Conservation (phyloP, 2,329 filamentous ascomycete genomes). For the Biscogniauxia marginata region DNA sequence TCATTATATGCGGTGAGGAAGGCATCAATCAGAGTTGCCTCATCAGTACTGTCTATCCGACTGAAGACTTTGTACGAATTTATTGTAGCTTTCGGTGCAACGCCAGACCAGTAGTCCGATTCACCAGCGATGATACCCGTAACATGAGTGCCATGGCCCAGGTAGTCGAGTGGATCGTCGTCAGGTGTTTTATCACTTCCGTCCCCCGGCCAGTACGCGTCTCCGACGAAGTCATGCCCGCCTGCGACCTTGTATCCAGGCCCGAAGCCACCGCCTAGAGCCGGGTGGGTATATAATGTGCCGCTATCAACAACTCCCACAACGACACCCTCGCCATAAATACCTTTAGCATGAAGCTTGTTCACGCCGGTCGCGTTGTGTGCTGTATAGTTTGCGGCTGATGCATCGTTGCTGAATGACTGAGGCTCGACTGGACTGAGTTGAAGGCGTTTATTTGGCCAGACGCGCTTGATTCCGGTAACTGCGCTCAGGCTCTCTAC, state of each 20-base stretch:
- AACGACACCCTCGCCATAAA: conserved; percentile 16
- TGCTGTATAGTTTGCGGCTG: conserved; percentile 12
- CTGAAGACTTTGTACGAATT: conserved; percentile 31
- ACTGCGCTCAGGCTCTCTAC: conserved; percentile 34
- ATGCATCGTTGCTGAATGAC: conserved; percentile 3
- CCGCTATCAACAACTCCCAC: conserved; percentile 21
- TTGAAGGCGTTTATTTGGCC: conserved; percentile 18
- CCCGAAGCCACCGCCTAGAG: conserved; percentile 20
- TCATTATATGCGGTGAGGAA: conserved; percentile 36
- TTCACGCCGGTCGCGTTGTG: conserved; percentile 20
- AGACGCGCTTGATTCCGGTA: conserved; percentile 24
- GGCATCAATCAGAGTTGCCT: conserved; percentile 34
- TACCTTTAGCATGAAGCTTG: conserved; percentile 17
- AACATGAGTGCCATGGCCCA: conserved; percentile 32
- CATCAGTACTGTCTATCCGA: conserved; percentile 19
- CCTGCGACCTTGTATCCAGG: conserved; percentile 18
- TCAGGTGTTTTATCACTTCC: conserved; percentile 14
- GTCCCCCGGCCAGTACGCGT: conserved; percentile 13
- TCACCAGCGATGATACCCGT: conserved; percentile 33
- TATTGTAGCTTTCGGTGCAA: conserved; percentile 30
- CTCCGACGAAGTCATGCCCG: conserved; percentile 18
- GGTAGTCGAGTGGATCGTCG: conserved; percentile 26
- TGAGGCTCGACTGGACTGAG: conserved; percentile 8
- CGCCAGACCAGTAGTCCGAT: conserved; percentile 25
- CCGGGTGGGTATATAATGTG: conserved; percentile 14